Percentiles rank a stretch among this genome's conserved stretches.
phyloP scores from a whole-genome alignment of 2,329 filamentous ascomycete genomes.

The Chalaropsis ovoidea region DNA sequence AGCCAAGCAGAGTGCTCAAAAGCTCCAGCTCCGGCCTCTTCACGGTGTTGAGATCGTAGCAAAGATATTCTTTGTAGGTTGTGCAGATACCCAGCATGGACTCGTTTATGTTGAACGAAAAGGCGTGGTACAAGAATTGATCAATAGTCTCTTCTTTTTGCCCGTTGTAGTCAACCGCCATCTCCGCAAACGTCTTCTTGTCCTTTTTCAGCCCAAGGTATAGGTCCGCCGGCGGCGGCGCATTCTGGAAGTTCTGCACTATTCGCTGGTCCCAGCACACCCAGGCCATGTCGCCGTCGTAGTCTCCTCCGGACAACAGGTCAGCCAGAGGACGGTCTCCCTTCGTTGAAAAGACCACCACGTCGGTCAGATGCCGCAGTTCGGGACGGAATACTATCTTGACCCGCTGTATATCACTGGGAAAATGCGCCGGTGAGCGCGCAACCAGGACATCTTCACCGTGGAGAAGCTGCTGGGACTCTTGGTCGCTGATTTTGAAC shows the following conservation, averaged over 20 bases:
- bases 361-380: slow-evolving; percentile 60
- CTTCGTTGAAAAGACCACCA: slow-evolving; percentile 63
- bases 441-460: slow-evolving; percentile 55
- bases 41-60: slow-evolving; percentile 49
- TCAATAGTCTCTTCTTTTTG: slow-evolving; percentile 32
- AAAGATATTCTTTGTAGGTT: slow-evolving; percentile 50
- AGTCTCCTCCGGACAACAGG: slow-evolving; percentile 68
- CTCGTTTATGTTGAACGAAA: slow-evolving; percentile 48
- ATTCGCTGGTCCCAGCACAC: slow-evolving; percentile 61
- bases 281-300: slow-evolving; percentile 72
- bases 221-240: slow-evolving; percentile 32
- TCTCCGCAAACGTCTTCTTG: slow-evolving; percentile 37
- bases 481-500: slow-evolving; percentile 45
- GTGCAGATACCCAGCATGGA: slow-evolving; percentile 56
- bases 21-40: slow-evolving; percentile 36
- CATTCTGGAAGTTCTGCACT: slow-evolving; percentile 57
- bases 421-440: slow-evolving; percentile 57
- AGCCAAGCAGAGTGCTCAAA: slow-evolving; percentile 44
- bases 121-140: slow-evolving; percentile 43
- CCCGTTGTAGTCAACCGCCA: slow-evolving; percentile 33
- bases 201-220: slow-evolving; percentile 17
- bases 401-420: slow-evolving; percentile 63
- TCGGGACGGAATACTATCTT: slow-evolving; percentile 47
- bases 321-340: slow-evolving; percentile 55
- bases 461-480: slow-evolving; percentile 45